phyloP scores from a whole-genome alignment of 331 rosid genomes.

The Quercus lobata region DNA sequence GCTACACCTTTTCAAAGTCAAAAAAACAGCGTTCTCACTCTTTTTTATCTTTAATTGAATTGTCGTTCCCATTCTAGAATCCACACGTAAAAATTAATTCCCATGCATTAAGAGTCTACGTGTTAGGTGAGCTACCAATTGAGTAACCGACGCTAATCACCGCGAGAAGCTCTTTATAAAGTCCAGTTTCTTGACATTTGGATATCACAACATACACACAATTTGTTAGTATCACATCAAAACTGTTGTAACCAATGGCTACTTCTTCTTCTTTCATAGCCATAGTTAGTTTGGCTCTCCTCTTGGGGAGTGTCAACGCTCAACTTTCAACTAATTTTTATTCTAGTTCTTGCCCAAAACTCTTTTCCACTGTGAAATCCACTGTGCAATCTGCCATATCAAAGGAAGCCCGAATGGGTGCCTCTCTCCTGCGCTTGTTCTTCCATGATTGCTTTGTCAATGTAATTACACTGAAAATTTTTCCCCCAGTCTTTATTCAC shows the following conservation, averaged over 20 bases:
- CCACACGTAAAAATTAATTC: not conserved
- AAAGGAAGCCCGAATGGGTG: conserved; percentile 86
- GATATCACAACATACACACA: not conserved
- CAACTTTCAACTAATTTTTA: conserved; percentile 55
- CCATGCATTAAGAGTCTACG: conserved; percentile 38
- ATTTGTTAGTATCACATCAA: not conserved
- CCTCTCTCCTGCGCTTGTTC: conserved; percentile 87
- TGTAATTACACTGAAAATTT: conserved; percentile 29
- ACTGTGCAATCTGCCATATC: conserved; percentile 50
- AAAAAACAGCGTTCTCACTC: not conserved
- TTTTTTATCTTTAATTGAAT: not conserved
- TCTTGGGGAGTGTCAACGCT: conserved; percentile 39
- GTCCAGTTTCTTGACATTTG: not conserved
- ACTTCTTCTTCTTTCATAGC: conserved; percentile 10
- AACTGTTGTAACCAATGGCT: conserved; percentile 36
- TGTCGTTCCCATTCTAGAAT: not conserved
- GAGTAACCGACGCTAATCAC: conserved; percentile 16
- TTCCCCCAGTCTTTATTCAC: too few relatives aligned
- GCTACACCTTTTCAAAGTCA: not conserved
- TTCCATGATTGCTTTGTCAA: conserved; percentile 95
- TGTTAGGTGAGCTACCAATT: conserved; percentile 53
- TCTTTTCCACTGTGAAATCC: conserved; percentile 47
- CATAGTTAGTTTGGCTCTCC: conserved; percentile 9
- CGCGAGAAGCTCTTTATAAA: conserved; percentile 37
- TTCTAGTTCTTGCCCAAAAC: conserved; percentile 59